Evolutionary conservation across 2,329 filamentous ascomycete genomes (phyloP), one percentile per base, ranked within the genome.

Genomic region (Alternaria atra): DNA sequence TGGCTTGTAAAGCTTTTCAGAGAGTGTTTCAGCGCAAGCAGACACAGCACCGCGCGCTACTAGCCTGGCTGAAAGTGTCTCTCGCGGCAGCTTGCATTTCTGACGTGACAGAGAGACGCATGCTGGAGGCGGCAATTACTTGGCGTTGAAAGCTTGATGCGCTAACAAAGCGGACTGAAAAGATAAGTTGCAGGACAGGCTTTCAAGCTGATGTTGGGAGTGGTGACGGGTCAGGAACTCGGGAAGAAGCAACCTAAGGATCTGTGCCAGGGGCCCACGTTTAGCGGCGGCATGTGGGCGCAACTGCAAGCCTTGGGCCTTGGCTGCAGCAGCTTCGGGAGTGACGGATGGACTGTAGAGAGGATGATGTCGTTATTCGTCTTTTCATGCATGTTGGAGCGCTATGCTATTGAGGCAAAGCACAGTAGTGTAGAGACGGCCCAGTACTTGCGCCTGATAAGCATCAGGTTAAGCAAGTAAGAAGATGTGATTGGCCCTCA

Each of bases 1-100:
- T 94, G 60, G 90, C 89, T 0, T 87, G 89, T 52, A 83, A 83
- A 29, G 92, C 93, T 5, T 97, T 97, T 71, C 77, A 82, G 46
- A 80, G 83, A 52, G 89, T 95, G 29, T 82, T 97, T 69, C 76
- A 78, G 48, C 85, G 84, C 68, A 92, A 90, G 76, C 93, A 97
- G 83, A 89, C 90, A 34, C 85, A 84, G 55, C 92, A 93, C 77
- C 73, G 72, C 5, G 79, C 79, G 30, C 84, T 94, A 13, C 78
- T 97, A 58, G 76, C 74, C 32, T 97, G 92, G 92, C 78, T 97
- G 61, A 82, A 71, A 50, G 60, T 46, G 52, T 75, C 77, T 62
- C 65, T 81, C 63, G 62, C 59, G 58, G 68, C 73, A 35, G 66
- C 63, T 55, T 68, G 68, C 63, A 70, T 72, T 47, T 70, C 68